phyloP scores from a whole-genome alignment of 1,284 basidiomycete genomes.

The Cryptococcus jaspeensis region DNA sequence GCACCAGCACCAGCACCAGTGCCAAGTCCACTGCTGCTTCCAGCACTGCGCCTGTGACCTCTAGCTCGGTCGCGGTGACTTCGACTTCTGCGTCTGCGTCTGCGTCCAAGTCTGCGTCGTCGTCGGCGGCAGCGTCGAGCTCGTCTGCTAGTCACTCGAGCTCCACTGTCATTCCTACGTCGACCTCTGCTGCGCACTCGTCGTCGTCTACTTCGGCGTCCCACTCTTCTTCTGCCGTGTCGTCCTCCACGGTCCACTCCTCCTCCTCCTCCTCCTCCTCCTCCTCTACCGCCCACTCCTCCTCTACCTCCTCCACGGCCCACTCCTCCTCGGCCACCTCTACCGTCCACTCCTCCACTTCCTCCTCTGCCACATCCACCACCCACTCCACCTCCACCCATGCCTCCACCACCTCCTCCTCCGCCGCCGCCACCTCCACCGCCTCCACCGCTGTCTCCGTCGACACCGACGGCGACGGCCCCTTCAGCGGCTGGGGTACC shows the following conservation, averaged over 20 bases:
- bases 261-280: too few relatives aligned
- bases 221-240: neutral
- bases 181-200: too few relatives aligned
- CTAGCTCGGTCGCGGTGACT: conserved; percentile 1
- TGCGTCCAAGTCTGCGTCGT: neutral
- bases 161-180: neutral
- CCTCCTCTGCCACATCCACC: neutral
- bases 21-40: conserved; percentile 1
- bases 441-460: conserved; percentile 18
- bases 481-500: conserved; percentile 44
- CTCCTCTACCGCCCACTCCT: too few relatives aligned
- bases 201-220: too few relatives aligned
- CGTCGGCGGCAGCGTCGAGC: neutral
- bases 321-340: neutral
- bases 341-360: neutral
- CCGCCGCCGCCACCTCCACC: neutral
- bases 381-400: neutral
- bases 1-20: neutral
- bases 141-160: neutral
- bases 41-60: conserved; percentile 2
- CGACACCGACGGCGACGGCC: conserved; percentile 40
- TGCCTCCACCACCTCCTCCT: neutral
- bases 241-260: conserved; percentile 2
- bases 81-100: neutral
- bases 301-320: conserved; percentile 2